phyloP scores from a whole-genome alignment of 139 green algal species.

The Eudorina sp. region DNA sequence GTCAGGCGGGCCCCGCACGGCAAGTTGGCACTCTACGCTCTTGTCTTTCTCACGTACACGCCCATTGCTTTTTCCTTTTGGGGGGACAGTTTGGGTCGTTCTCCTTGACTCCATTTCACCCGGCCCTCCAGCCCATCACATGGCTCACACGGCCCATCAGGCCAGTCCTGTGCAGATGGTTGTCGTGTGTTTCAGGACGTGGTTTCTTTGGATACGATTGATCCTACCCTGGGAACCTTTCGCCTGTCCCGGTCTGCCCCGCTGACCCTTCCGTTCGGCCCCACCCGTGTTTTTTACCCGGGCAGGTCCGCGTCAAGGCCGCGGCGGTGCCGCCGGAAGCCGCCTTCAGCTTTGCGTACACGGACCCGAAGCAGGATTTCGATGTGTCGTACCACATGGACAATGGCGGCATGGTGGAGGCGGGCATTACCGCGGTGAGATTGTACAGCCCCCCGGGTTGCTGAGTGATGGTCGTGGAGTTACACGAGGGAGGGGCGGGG shows the following conservation, averaged over 20 bases:
- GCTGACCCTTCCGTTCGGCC: background rate
- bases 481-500: too few species aligned
- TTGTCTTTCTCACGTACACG: background rate
- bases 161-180: background rate
- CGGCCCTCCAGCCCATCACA: too few species aligned
- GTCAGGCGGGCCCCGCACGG: too few species aligned
- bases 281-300: too few species aligned
- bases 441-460: too few species aligned
- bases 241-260: background rate
- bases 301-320: conserved; percentile 5
- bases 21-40: background rate
- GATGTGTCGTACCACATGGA: conserved; percentile 73
- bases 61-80: too few species aligned
- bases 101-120: too few species aligned
- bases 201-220: background rate
- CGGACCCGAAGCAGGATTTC: conserved; percentile 71
- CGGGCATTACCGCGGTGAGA: conserved; percentile 61
- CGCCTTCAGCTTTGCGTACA: conserved; percentile 69
- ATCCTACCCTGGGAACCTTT: too few species aligned
- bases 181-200: background rate
- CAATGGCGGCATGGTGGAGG: conserved; percentile 62
- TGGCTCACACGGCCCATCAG: too few species aligned
- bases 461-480: too few species aligned
- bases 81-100: too few species aligned
- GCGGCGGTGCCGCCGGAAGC: background rate